Evolutionary conservation across 345 rosid genomes (phyloP), one percentile per base, ranked within the genome.

Genomic region (Heritiera littoralis): DNA sequence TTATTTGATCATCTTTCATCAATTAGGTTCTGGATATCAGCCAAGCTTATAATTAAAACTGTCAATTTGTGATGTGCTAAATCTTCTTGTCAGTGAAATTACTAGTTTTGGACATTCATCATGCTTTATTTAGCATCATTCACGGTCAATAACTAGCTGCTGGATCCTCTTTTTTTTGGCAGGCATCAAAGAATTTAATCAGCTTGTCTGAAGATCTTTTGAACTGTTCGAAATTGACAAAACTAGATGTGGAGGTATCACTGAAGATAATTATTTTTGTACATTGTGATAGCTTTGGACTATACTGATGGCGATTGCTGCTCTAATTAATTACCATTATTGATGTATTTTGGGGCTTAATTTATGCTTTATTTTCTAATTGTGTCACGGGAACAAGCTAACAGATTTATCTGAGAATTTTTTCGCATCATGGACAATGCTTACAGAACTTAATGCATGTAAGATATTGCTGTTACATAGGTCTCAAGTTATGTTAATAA

Each of bases 361-460:
- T 43, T 28, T 45, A 69, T 78, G 59, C 65, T 78, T 18, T 66
- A 51, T 70, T 79, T 82, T 79, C 76, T 65, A 59, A 80, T 46
- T 64, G 6, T 84, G 70, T 66, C 89, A 93, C 98, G 98, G 99
- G 69, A 95, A 95, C 91, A 93, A 90, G 86, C 87, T 95, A 55
- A 76, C 86, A 67, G 35, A 14, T 68, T 81, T 95, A 68, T 83
- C 97, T 12, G 92, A 81, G 79, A 83, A 83, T 77, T 83, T 89
- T 82, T 79, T 93, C 76, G 88, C 86, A 60, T 90, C 96, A 41
- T 95, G 98, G 94, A 81, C 91, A 80, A 80, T 84, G 87, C 90
- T 95, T 76, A 89, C 90, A 8, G 99, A 95, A 80, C 85, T 93
- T 72, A 95, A 90, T 83, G 93, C 93, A 76, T 89, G 99, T 93